Evolutionary conservation across 2,329 filamentous ascomycete genomes (phyloP).

Genomic region (Colletotrichum trifolii): DNA sequence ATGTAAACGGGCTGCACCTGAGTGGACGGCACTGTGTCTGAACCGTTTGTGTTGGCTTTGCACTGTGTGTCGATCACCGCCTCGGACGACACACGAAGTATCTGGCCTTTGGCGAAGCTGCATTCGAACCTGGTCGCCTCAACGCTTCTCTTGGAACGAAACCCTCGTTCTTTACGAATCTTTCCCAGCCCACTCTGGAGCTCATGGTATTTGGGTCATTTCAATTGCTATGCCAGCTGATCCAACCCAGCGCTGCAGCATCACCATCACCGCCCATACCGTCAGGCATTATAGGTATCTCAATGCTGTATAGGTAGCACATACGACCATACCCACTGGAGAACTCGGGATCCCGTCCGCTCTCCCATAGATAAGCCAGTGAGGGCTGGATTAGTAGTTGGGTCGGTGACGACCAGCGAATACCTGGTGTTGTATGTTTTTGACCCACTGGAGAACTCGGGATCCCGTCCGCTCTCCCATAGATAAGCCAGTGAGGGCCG

Average conservation of each 20-base stretch:
- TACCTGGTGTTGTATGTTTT: conserved; percentile 20
- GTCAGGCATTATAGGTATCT: fast-evolving
- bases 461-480: conserved; percentile 36
- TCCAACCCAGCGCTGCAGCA: background rate
- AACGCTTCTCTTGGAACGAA: too few relatives aligned
- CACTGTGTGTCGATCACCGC: conserved; percentile 13
- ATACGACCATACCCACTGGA: conserved; percentile 33
- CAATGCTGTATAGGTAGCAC: background rate
- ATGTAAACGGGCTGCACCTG: conserved; percentile 22
- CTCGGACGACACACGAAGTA: background rate
- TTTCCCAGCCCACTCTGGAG: too few relatives aligned
- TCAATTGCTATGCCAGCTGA: too few relatives aligned
- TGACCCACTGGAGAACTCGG: conserved; percentile 33
- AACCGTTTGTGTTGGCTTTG: fast-evolving
- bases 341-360: conserved; percentile 35
- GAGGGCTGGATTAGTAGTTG: conserved; percentile 30
- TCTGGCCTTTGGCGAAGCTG: too few relatives aligned
- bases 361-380: conserved; percentile 33
- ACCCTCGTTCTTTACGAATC: too few relatives aligned
- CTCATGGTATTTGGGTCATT: too few relatives aligned
- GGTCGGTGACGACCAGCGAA: conserved; percentile 26
- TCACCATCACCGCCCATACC: background rate
- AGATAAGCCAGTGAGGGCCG: conserved; percentile 30
- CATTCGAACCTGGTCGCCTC: too few relatives aligned
- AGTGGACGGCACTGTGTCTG: conserved; percentile 1